phyloP scores from a whole-genome alignment of 192 early-diverging fungal species.

The Backusella tuberculispora region DNA sequence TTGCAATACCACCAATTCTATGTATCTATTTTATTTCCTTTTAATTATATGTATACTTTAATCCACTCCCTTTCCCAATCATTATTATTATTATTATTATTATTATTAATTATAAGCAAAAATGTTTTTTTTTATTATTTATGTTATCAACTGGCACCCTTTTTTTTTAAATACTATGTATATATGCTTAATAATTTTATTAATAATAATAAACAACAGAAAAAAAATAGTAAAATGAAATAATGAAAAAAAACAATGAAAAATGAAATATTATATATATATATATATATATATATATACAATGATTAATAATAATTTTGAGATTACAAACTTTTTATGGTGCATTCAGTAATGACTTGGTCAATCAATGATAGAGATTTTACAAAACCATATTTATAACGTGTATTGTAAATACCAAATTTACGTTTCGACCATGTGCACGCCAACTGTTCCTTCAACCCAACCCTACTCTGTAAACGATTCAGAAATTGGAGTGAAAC shows the following conservation, averaged over 20 bases:
- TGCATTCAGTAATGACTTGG: neutral
- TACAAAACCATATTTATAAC: neutral
- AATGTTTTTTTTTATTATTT: no score
- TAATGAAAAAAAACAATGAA: neutral
- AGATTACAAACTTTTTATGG: neutral
- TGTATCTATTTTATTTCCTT: neutral
- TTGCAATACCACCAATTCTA: neutral
- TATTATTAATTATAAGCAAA: no score
- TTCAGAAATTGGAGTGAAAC: neutral
- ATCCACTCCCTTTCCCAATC: neutral
- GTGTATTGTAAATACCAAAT: neutral
- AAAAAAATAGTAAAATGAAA: neutral
- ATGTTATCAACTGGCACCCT: no score
- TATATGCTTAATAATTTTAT: neutral
- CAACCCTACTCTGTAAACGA: neutral
- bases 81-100: conserved; percentile 12
- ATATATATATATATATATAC: conserved; percentile 3
- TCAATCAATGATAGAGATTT: neutral
- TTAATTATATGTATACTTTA: neutral
- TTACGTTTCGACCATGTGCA: neutral
- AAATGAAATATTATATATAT: neutral
- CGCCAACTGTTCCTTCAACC: neutral
- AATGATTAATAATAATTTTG: neutral
- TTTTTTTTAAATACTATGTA: neutral
- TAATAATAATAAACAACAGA: no score